phyloP scores from a whole-genome alignment of 31 red algal genomes.

The Asparagopsis taxiformis region DNA sequence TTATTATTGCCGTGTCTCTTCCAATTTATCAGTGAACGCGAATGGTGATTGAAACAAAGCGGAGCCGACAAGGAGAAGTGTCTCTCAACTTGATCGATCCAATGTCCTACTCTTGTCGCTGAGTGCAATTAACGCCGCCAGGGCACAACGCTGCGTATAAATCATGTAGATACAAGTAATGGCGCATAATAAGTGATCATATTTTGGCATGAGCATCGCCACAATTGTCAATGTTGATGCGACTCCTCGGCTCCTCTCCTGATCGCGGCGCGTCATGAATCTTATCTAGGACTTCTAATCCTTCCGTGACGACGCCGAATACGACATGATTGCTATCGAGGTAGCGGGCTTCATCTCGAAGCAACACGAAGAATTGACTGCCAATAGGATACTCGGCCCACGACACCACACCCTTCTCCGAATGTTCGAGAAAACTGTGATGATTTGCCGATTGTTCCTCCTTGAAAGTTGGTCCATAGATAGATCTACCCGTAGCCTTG shows the following conservation, averaged over 20 bases:
- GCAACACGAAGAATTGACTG: slow-evolving; percentile 73
- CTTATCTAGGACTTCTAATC: slow-evolving; percentile 77
- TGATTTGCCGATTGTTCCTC: slow-evolving; percentile 65
- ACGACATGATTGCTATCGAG: slow-evolving; percentile 96
- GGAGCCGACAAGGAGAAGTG: too few species aligned
- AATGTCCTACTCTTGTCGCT: too few species aligned
- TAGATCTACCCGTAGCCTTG: slow-evolving; percentile 74
- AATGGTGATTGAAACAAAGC: too few species aligned
- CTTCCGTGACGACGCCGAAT: slow-evolving; percentile 89
- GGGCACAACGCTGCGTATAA: too few species aligned
- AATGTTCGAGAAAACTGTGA: slow-evolving; percentile 72
- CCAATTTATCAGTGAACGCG: too few species aligned
- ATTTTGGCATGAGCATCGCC: slow-evolving; percentile 61
- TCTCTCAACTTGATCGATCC: too few species aligned
- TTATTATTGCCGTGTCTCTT: too few species aligned
- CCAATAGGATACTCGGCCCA: slow-evolving; percentile 93
- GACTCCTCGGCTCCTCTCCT: slow-evolving; percentile 55
- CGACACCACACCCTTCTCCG: slow-evolving; percentile 59
- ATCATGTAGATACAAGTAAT: too few species aligned
- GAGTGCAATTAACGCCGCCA: too few species aligned
- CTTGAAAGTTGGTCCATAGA: slow-evolving; percentile 68
- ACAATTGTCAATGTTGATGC: slow-evolving; percentile 55
- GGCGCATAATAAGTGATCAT: too few species aligned
- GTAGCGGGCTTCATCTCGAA: slow-evolving; percentile 52
- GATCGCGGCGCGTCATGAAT: slow-evolving; percentile 62